A percentile compares a stretch with the other conserved stretches of the same genome.
These are phyloP conservation scores for Penicillium lagena DNA, from an alignment of 495 filamentous ascomycete genomes.

Conservation along the genomic window DNA sequence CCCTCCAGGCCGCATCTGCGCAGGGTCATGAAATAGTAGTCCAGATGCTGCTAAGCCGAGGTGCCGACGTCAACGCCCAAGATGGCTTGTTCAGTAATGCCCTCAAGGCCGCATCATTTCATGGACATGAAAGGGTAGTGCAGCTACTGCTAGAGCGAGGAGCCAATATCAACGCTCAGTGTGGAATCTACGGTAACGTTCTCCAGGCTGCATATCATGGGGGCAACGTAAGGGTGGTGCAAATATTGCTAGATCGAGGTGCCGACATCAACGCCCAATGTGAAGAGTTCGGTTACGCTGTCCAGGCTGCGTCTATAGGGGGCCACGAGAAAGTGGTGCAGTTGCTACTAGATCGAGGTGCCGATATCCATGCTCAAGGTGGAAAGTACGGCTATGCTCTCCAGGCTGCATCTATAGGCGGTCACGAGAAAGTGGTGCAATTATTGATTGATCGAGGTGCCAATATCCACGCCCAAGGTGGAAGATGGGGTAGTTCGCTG, in stretches of 20 bases:
- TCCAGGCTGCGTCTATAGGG: constrained; percentile 11
- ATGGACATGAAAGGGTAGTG: constrained; percentile 4
- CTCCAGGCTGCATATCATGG: neutral
- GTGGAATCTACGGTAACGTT: constrained; percentile 1
- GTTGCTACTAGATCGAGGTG: constrained; percentile 9
- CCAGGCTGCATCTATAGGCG: constrained; percentile 6
- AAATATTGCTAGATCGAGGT: constrained; percentile 17
- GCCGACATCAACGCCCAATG: constrained; percentile 12
- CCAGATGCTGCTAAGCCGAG: no score
- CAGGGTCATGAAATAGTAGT: no score
- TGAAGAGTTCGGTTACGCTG: neutral
- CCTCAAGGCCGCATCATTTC: constrained; percentile 9
- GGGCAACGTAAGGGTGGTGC: constrained; percentile 14
- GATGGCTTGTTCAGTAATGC: constrained; percentile 2
- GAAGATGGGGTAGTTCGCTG: neutral
- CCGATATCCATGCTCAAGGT: constrained; percentile 9
- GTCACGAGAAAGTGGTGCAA: neutral
- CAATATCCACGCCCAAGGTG: constrained; percentile 7
- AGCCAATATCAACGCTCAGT: constrained; percentile 13
- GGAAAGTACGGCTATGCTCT: constrained; percentile 16
- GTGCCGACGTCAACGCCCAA: constrained; percentile 10
- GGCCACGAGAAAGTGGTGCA: constrained; percentile 3
- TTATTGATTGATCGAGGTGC: constrained; percentile 5
- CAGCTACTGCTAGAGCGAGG: constrained; percentile 12
- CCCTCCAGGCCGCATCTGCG: no score